Conservation (phyloP, 2,329 filamentous ascomycete genomes). For the Diaporthe australafricana region DNA sequence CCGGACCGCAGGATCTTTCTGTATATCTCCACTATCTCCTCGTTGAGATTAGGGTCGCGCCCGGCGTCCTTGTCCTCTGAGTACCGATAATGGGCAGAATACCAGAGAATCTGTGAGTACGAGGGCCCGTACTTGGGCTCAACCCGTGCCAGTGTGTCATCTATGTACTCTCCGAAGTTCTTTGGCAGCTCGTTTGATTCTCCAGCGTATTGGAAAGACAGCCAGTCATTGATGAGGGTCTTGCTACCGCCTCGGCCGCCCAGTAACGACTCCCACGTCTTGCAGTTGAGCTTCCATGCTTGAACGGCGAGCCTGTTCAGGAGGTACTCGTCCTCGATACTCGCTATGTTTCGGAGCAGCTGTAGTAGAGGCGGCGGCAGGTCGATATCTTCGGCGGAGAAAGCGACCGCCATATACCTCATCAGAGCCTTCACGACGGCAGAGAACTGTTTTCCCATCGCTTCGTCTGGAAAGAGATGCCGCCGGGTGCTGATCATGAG, state of each 20-base stretch:
- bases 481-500: slow-evolving; percentile 27
- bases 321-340: slow-evolving; percentile 31
- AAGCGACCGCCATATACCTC: slow-evolving; percentile 16
- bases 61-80: slow-evolving; percentile 21
- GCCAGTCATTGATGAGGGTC: slow-evolving; percentile 21
- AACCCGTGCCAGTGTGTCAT: background rate
- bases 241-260: slow-evolving; percentile 24
- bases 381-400: background rate
- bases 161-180: slow-evolving; percentile 20
- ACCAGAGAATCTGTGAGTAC: slow-evolving; percentile 20
- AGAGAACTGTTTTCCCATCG: slow-evolving; percentile 29
- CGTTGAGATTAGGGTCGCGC: slow-evolving; percentile 4
- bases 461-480: background rate
- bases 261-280: slow-evolving; percentile 27
- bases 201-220: slow-evolving; percentile 11
- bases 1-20: slow-evolving; percentile 3
- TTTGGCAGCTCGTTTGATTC: slow-evolving; percentile 21
- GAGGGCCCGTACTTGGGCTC: slow-evolving; percentile 15
- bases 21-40: slow-evolving; percentile 5
- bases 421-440: slow-evolving; percentile 31
- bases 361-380: slow-evolving; percentile 22
- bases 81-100: slow-evolving; percentile 17
- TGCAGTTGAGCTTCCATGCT: slow-evolving; percentile 32
- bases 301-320: slow-evolving; percentile 26
- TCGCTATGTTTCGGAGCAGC: slow-evolving; percentile 21